Percentiles rank a stretch among this genome's conserved stretches.
Evolutionary conservation across 2,329 filamentous ascomycete genomes (phyloP).

Genomic region (Cadophora sp.): DNA sequence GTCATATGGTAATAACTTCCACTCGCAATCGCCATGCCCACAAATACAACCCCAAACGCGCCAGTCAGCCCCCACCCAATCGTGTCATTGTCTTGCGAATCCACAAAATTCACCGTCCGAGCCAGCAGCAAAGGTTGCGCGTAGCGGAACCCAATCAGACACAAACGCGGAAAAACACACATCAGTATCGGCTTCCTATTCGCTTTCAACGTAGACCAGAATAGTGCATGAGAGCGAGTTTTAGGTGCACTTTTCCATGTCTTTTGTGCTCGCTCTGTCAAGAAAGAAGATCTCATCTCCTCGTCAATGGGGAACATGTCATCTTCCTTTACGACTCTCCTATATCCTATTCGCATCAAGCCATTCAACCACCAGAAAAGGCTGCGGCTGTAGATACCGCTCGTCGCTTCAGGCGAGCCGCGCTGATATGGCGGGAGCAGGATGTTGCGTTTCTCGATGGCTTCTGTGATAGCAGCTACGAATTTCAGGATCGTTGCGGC

Average conservation of each 20-base stretch:
- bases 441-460: conserved; percentile 47
- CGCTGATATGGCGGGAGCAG: conserved; percentile 41
- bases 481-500: conserved; percentile 45
- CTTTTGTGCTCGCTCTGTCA: conserved; percentile 24
- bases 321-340: neutral
- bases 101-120: conserved; percentile 35
- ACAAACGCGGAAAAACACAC: conserved; percentile 33
- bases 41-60: conserved; percentile 42
- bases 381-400: conserved; percentile 48
- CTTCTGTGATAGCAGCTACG: conserved; percentile 45
- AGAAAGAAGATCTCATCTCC: conserved; percentile 28
- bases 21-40: conserved; percentile 38
- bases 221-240: conserved; percentile 21
- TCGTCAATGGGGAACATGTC: conserved; percentile 48
- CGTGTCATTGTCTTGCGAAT: conserved; percentile 31
- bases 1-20: conserved; percentile 36
- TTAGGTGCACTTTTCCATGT: conserved; percentile 27
- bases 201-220: conserved; percentile 36
- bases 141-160: conserved; percentile 38
- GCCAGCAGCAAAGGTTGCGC: conserved; percentile 40
- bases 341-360: conserved; percentile 45
- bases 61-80: conserved; percentile 42
- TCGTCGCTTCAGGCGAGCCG: conserved; percentile 47
- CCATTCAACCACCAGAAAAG: conserved; percentile 50
- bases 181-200: neutral